These are phyloP conservation scores for Leptomonas pyrrhocoris DNA, from an alignment of 208 protist species.

Conservation along the genomic window DNA sequence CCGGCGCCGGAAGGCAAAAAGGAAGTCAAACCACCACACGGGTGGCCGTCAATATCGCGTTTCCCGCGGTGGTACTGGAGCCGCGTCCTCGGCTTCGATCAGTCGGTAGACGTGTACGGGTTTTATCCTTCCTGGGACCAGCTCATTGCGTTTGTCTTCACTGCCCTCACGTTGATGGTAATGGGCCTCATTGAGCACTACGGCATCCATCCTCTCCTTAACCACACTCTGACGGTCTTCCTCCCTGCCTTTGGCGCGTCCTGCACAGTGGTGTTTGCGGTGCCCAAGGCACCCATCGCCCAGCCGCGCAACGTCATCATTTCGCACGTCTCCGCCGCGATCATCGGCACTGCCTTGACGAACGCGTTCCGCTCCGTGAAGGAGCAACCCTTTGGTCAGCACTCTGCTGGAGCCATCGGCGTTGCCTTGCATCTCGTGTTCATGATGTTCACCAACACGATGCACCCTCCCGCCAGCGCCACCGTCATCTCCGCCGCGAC, in stretches of 20 bases:
- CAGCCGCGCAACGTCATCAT: constrained; percentile 65
- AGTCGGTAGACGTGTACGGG: constrained; percentile 53
- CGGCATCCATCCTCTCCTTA: constrained; percentile 46
- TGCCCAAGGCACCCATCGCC: constrained; percentile 56
- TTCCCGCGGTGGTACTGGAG: constrained; percentile 61
- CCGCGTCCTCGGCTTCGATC: constrained; percentile 62
- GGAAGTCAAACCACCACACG: constrained; percentile 26
- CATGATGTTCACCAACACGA: constrained; percentile 67
- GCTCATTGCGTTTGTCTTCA: constrained; percentile 57
- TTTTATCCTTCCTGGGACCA: constrained; percentile 54
- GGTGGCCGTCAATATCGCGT: constrained; percentile 36
- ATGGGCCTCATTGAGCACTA: constrained; percentile 66
- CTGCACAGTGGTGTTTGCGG: constrained; percentile 53
- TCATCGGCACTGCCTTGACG: constrained; percentile 53
- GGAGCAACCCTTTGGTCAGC: constrained; percentile 50
- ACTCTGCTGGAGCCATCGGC: constrained; percentile 60
- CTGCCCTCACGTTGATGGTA: constrained; percentile 48
- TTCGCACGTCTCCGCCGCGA: constrained; percentile 61
- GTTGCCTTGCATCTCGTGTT: constrained; percentile 59
- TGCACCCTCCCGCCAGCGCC: constrained; percentile 69
- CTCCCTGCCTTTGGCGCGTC: constrained; percentile 64
- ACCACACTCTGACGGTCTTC: constrained; percentile 49
- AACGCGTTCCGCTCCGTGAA: constrained; percentile 56
- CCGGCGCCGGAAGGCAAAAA: constrained; percentile 10
- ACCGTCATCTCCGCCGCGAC: constrained; percentile 63